phyloP scores from a whole-genome alignment of 2,329 filamentous ascomycete genomes.

The Grosmannia huntii region DNA sequence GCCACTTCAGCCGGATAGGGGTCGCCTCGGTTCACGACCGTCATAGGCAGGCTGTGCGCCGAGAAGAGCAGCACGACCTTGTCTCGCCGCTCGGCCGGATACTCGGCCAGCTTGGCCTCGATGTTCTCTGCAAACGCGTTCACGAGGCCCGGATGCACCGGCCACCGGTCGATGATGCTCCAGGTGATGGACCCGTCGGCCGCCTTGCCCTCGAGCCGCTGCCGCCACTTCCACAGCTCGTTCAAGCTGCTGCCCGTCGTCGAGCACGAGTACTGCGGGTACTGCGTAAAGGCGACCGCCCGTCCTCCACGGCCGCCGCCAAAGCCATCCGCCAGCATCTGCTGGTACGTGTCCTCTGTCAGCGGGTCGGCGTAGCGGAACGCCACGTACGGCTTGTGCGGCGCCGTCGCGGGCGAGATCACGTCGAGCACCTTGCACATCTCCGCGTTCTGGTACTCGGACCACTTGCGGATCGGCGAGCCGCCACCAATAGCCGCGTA shows the following conservation, averaged over 20 bases:
- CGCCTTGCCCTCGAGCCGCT: conserved; percentile 66
- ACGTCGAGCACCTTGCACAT: conserved; percentile 97
- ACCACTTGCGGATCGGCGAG: conserved; percentile 98
- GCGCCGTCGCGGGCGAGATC: conserved; percentile 82
- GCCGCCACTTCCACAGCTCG: conserved; percentile 95
- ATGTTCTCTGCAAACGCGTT: conserved; percentile 91
- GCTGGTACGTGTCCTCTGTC: conserved; percentile 85
- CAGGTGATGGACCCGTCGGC: conserved; percentile 65
- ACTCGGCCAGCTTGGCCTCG: conserved; percentile 69
- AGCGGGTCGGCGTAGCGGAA: conserved; percentile 91
- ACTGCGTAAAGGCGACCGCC: conserved; percentile 95
- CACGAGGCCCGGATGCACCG: conserved; percentile 76
- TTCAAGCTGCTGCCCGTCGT: conserved; percentile 94
- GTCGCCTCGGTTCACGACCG: conserved; percentile 89
- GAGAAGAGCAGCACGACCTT: conserved; percentile 84
- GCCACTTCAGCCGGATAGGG: conserved; percentile 93
- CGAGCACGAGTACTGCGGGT: conserved; percentile 95
- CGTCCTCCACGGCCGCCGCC: conserved; percentile 80
- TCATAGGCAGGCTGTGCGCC: conserved; percentile 93
- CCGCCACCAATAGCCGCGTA: conserved; percentile 92
- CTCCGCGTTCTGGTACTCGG: conserved; percentile 80
- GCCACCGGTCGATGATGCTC: conserved; percentile 98
- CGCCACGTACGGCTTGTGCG: conserved; percentile 93
- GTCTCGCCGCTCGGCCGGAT: conserved; percentile 67
- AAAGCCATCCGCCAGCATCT: conserved; percentile 77